Evolutionary conservation across 495 filamentous ascomycete genomes (phyloP).

Genomic region (Hypoxylon fuscum): DNA sequence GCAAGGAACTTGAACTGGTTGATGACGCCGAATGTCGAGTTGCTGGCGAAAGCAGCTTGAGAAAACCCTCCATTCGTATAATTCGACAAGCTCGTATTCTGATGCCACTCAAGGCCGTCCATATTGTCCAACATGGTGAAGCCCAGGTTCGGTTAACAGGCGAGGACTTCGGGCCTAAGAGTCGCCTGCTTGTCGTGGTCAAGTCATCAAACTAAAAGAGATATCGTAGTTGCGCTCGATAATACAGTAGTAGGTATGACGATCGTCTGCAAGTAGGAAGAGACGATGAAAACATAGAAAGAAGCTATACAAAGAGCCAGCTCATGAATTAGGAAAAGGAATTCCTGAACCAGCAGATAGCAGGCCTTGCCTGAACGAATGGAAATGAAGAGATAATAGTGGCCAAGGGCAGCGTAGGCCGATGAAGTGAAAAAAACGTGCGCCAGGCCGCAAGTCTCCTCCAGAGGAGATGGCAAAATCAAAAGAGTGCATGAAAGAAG

Average conservation of each 20-base stretch:
- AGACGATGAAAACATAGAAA: constrained; percentile 38
- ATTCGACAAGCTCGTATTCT: constrained; percentile 47
- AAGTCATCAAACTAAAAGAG: constrained; percentile 57
- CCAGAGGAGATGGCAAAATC: constrained; percentile 44
- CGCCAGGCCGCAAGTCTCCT: constrained; percentile 37
- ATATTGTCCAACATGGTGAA: constrained; percentile 40
- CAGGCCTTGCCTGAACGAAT: constrained; percentile 44
- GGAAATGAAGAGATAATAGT: constrained; percentile 46
- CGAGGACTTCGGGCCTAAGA: constrained; percentile 57
- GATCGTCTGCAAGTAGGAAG: constrained; percentile 31
- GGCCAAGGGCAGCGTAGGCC: constrained; percentile 41
- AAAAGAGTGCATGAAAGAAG: constrained; percentile 36
- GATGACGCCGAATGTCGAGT: constrained; percentile 45
- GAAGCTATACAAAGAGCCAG: constrained; percentile 44
- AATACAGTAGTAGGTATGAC: constrained; percentile 37
- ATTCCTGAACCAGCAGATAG: constrained; percentile 52
- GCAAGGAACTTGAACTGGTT: constrained; percentile 55
- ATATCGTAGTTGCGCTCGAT: constrained; percentile 46
- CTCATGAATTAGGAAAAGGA: constrained; percentile 57
- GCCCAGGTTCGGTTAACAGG: constrained; percentile 51
- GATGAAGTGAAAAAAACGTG: constrained; percentile 34
- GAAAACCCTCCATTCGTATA: constrained; percentile 44
- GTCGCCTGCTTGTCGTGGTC: constrained; percentile 49
- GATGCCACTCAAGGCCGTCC: constrained; percentile 37
- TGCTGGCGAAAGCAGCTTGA: constrained; percentile 47